Evolutionary conservation across 2,329 filamentous ascomycete genomes (phyloP).

Genomic region (Penicillium sp.): DNA sequence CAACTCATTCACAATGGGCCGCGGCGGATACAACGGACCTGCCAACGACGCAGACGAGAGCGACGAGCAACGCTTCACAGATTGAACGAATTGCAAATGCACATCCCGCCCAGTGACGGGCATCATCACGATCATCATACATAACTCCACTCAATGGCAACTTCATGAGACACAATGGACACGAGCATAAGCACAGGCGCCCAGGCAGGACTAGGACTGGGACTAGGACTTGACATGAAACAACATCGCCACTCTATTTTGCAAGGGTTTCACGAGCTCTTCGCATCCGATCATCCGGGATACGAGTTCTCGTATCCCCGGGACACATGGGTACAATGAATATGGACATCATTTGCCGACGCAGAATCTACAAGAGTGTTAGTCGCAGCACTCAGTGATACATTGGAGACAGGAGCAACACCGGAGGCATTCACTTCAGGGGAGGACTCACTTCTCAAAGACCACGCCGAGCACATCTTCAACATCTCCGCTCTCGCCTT

Average conservation of each 20-base stretch:
- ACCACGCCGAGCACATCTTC: conserved; percentile 96
- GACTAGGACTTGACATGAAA: background rate
- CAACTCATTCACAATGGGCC: conserved; percentile 35
- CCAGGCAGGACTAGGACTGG: background rate
- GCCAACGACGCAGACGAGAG: conserved; percentile 6
- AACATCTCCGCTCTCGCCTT: conserved; percentile 81
- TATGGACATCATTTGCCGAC: conserved; percentile 54
- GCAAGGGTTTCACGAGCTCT: background rate
- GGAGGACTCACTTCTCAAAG: conserved; percentile 81
- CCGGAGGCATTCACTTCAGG: conserved; percentile 9
- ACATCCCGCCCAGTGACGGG: background rate
- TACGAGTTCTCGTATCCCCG: conserved; percentile 1
- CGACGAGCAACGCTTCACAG: background rate
- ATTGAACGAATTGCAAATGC: background rate
- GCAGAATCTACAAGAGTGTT: conserved; percentile 52
- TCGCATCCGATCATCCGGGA: background rate
- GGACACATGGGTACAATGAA: background rate
- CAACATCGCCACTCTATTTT: background rate
- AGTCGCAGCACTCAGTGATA: conserved; percentile 7
- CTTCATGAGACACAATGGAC: background rate
- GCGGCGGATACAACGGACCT: conserved; percentile 32
- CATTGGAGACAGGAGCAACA: background rate
- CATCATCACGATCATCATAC: background rate
- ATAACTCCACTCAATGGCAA: background rate
- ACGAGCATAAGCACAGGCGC: background rate